A percentile compares a stretch with the other conserved stretches of the same genome.
These are phyloP conservation scores for Termitomyces sp. DNA, from an alignment of 1,284 basidiomycete genomes.

Conservation along the genomic window DNA sequence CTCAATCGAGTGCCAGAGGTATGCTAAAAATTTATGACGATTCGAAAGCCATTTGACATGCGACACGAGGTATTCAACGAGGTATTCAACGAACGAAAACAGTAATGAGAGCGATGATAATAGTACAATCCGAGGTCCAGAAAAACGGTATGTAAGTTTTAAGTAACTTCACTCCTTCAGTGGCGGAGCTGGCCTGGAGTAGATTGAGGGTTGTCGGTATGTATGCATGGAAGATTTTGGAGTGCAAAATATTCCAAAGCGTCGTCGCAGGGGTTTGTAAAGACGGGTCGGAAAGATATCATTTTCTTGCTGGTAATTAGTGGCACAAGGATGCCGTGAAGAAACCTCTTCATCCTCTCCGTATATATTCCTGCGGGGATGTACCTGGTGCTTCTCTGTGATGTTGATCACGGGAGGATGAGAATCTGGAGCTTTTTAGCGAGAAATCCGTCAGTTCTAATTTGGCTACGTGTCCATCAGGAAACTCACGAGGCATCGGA, in stretches of 20 bases:
- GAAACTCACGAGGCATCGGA: slow-evolving; percentile 23
- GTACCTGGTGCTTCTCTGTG: neutral
- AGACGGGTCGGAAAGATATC: slow-evolving; percentile 11
- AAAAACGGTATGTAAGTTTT: neutral
- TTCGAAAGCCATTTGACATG: neutral
- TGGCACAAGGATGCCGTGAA: slow-evolving; percentile 3
- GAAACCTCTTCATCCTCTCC: slow-evolving; percentile 9
- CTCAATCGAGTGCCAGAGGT: neutral
- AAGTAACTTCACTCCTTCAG: slow-evolving; percentile 12
- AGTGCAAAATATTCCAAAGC: slow-evolving; percentile 31
- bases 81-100: neutral
- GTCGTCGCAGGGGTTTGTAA: slow-evolving; percentile 22
- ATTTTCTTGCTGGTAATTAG: slow-evolving; percentile 17
- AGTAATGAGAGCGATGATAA: neutral
- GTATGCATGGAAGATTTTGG: slow-evolving; percentile 28
- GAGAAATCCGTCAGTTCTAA: slow-evolving; percentile 4
- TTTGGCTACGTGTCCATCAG: slow-evolving; percentile 4
- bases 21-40: neutral
- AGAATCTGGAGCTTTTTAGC: slow-evolving; percentile 21
- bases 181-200: slow-evolving; percentile 8
- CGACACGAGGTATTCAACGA: neutral
- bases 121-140: neutral
- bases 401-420: slow-evolving; percentile 9
- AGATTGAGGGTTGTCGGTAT: slow-evolving; percentile 15
- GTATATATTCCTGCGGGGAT: slow-evolving; percentile 6